phyloP scores from a whole-genome alignment of 179 eudicot species.

The Carnegiea gigantea region DNA sequence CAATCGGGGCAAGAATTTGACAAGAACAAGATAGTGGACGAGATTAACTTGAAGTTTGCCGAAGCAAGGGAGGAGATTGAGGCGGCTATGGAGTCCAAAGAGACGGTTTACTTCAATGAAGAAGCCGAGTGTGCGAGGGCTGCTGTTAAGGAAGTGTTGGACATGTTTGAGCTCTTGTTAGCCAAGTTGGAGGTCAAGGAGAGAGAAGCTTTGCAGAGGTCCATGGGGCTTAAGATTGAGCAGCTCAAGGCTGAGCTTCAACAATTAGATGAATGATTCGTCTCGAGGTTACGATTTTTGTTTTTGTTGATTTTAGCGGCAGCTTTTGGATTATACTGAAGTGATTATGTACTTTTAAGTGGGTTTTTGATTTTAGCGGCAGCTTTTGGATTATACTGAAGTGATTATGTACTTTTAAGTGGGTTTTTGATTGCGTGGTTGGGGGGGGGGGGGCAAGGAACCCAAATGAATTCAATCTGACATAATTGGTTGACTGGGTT shows the following conservation, averaged over 20 bases:
- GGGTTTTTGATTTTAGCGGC: not conserved
- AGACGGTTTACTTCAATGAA: conserved; percentile 85
- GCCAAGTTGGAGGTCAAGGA: conserved; percentile 52
- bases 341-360: not conserved
- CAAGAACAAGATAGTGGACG: conserved; percentile 58
- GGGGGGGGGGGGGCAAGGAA: too few species aligned
- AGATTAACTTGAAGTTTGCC: conserved; percentile 76
- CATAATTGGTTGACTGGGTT: not conserved
- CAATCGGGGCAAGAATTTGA: conserved; percentile 32
- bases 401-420: not conserved
- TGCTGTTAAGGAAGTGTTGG: conserved; percentile 72
- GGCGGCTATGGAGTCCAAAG: conserved; percentile 83
- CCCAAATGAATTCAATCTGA: not conserved
- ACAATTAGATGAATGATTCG: conserved; percentile 69
- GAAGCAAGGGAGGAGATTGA: conserved; percentile 97
- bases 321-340: not conserved
- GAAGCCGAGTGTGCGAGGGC: conserved; percentile 85
- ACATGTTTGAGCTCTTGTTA: conserved; percentile 57
- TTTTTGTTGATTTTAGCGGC: not conserved
- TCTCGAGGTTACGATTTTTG: conserved; percentile 15
- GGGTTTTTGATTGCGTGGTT: too few species aligned
- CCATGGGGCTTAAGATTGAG: conserved; percentile 94
- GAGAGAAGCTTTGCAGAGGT: conserved; percentile 54
- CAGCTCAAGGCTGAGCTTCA: conserved; percentile 92
- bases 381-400: not conserved